Evolutionary conservation across 192 early-diverging fungal genomes (phyloP).

Genomic region (Polychytrium aggregatum): DNA sequence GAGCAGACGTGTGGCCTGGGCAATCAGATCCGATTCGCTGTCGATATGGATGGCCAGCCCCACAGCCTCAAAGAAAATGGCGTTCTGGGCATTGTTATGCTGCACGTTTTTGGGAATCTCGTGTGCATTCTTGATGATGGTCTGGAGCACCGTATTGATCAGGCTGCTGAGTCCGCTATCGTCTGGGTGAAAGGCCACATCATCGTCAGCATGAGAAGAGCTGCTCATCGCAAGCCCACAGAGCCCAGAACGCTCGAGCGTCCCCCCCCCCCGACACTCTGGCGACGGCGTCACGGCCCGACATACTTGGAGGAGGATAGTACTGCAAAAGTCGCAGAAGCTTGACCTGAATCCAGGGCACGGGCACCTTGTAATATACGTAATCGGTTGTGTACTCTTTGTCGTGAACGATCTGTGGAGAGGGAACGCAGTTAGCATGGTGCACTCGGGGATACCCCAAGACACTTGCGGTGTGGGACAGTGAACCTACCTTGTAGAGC

Average conservation of each 20-base stretch:
- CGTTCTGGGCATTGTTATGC: constrained; percentile 96
- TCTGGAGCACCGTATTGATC: constrained; percentile 65
- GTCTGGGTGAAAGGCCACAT: not conserved
- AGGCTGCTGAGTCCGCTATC: constrained; percentile 3
- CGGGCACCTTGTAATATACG: constrained; percentile 95
- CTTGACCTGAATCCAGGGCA: constrained; percentile 97
- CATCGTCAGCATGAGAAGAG: not conserved
- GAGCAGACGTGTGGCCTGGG: constrained; percentile 70
- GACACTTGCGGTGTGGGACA: too few relatives aligned
- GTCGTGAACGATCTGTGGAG: constrained; percentile 69
- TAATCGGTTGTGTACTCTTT: constrained; percentile 74
- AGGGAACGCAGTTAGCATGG: not conserved
- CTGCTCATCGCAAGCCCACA: not conserved
- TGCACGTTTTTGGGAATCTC: constrained; percentile 91
- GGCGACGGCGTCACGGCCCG: too few relatives aligned
- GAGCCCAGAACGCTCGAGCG: not conserved
- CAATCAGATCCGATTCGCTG: constrained; percentile 73
- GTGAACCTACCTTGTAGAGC: constrained; percentile 66
- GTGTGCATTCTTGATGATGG: constrained; percentile 64
- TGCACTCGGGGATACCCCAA: too few relatives aligned
- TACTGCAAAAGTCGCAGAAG: constrained; percentile 89
- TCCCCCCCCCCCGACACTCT: too few relatives aligned
- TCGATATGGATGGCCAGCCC: constrained; percentile 91
- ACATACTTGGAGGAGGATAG: constrained; percentile 73
- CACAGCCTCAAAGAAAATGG: constrained; percentile 94